phyloP scores from a whole-genome alignment of 2,329 filamentous ascomycete genomes.

The Aspergillus sp. region DNA sequence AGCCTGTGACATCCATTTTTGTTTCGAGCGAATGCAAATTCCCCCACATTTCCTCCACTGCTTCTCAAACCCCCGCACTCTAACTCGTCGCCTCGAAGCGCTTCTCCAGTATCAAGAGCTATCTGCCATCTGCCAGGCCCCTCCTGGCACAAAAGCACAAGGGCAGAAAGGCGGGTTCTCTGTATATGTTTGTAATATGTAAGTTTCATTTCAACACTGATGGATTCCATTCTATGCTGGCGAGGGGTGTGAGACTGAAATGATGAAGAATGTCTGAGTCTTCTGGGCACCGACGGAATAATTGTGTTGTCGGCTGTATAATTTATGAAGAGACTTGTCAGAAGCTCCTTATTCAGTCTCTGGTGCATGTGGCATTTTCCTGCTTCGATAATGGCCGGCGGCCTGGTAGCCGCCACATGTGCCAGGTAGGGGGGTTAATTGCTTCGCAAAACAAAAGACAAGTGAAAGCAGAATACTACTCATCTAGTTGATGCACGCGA shows the following conservation, averaged over 20 bases:
- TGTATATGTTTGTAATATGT: too few relatives aligned
- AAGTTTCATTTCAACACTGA: too few relatives aligned
- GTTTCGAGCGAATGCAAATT: not conserved
- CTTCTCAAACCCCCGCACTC: not conserved
- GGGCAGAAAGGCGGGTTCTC: too few relatives aligned
- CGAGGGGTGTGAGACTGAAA: not conserved
- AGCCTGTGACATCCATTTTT: not conserved
- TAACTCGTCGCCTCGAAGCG: not conserved
- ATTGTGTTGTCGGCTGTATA: not conserved
- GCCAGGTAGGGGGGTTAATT: constrained; percentile 35
- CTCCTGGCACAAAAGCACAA: too few relatives aligned
- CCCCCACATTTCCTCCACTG: not conserved
- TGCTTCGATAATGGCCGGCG: not conserved
- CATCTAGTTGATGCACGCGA: constrained; percentile 11
- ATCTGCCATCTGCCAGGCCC: too few relatives aligned
- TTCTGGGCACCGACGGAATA: not conserved
- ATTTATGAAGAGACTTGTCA: not conserved
- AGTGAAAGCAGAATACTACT: constrained; percentile 19
- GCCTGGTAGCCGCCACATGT: not conserved
- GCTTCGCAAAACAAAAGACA: constrained; percentile 32
- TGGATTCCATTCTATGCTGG: too few relatives aligned
- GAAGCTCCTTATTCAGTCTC: not conserved
- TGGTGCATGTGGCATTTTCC: too few relatives aligned
- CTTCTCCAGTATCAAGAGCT: too few relatives aligned
- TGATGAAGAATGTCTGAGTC: too few relatives aligned